Percentiles rank a stretch among this genome's conserved stretches.
Evolutionary conservation across 257 asterid species (phyloP).

Genomic region (Primulina huaijiensis): DNA sequence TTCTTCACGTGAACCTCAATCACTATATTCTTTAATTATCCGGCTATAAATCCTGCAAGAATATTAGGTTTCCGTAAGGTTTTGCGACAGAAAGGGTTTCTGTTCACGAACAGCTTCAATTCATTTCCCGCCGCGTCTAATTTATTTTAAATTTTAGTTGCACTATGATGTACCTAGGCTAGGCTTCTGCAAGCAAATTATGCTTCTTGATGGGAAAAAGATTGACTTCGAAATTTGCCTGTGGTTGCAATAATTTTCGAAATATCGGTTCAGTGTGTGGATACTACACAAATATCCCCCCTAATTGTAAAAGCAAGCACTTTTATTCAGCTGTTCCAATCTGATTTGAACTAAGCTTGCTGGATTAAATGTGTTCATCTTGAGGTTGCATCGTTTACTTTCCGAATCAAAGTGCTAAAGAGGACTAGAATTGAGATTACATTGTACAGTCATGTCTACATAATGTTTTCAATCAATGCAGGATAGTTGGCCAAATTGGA

Average conservation of each 20-base stretch:
- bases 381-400: conserved; percentile 6
- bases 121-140: conserved; percentile 1
- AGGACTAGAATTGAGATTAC: conserved; percentile 5
- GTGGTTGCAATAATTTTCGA: background rate
- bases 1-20: background rate
- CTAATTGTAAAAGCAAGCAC: background rate
- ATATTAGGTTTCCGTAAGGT: too few species aligned
- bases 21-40: too few species aligned
- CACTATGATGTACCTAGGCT: background rate
- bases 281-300: too few species aligned
- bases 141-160: conserved; percentile 6
- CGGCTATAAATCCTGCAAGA: too few species aligned
- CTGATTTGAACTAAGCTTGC: conserved; percentile 13
- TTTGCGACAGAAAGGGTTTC: background rate
- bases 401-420: background rate
- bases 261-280: background rate
- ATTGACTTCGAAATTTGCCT: background rate
- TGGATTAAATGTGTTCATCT: conserved; percentile 5
- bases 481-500: conserved; percentile 82
- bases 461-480: conserved; percentile 30
- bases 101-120: background rate
- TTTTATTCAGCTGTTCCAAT: conserved; percentile 14
- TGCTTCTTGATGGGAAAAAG: background rate
- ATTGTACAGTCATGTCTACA: conserved; percentile 6
- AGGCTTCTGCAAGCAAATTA: background rate